phyloP scores from a whole-genome alignment of 352 stramenopile species.

The Pythium monospermum region DNA sequence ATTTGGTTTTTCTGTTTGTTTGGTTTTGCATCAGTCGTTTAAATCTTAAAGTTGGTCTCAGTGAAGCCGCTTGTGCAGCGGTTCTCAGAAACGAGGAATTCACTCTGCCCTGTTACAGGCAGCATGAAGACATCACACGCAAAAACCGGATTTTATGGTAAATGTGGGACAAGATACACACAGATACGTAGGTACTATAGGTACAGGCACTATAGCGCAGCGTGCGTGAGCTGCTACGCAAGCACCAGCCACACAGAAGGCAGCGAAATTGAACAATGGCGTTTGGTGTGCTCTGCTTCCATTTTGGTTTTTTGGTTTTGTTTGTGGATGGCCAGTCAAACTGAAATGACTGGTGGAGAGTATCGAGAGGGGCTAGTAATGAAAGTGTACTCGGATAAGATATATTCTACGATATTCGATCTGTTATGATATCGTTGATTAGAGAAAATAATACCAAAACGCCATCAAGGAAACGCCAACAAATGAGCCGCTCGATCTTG shows the following conservation, averaged over 20 bases:
- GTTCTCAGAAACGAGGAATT: conserved; percentile 90
- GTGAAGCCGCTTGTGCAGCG: conserved; percentile 82
- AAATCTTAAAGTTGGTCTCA: conserved; percentile 83
- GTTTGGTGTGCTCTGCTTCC: not conserved
- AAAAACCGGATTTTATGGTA: no score
- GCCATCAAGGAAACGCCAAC: no score
- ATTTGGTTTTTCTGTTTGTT: no score
- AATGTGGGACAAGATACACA: no score
- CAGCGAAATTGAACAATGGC: no score
- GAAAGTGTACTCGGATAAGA: not conserved
- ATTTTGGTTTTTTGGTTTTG: not conserved
- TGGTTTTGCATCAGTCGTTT: conserved; percentile 58
- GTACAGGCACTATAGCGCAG: no score
- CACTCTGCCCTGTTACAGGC: conserved; percentile 45
- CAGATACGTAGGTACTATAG: no score
- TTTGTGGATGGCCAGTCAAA: not conserved
- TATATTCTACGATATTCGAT: not conserved
- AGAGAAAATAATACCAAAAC: not conserved
- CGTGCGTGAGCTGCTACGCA: no score
- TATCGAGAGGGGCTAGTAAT: not conserved
- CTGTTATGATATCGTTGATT: not conserved
- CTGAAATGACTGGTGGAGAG: not conserved
- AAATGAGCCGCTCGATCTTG: not conserved
- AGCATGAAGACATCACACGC: conserved; percentile 79
- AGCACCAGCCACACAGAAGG: no score